Evolutionary conservation across 176 grass and related monocot species (phyloP).

Genomic region (Aegilops bicornis): DNA sequence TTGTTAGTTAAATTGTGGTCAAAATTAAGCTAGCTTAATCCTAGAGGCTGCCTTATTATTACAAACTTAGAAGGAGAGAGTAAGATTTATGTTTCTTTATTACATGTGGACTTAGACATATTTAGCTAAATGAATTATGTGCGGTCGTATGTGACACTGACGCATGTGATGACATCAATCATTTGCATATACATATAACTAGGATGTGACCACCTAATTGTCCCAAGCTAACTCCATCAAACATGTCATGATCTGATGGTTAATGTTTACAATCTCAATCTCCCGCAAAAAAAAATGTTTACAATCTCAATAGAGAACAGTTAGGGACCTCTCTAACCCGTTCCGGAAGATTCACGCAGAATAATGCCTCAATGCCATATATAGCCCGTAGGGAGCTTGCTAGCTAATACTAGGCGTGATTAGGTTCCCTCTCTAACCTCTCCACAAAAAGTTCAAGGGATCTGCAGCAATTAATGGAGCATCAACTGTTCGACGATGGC

Average conservation of each 20-base stretch:
- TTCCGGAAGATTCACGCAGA: neutral
- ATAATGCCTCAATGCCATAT: neutral
- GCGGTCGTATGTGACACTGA: too few species aligned
- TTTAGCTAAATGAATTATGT: too few species aligned
- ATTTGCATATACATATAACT: too few species aligned
- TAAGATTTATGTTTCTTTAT: too few species aligned
- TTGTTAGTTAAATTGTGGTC: too few species aligned
- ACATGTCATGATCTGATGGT: neutral
- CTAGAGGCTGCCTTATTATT: too few species aligned
- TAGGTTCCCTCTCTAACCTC: neutral
- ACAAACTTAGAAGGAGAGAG: too few species aligned
- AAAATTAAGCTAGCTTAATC: too few species aligned
- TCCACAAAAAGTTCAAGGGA: neutral
- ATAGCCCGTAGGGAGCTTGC: neutral
- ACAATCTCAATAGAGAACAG: neutral
- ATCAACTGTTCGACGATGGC: slow-evolving; percentile 30
- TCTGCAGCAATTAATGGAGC: slow-evolving; percentile 17
- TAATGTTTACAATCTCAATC: neutral
- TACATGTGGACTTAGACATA: too few species aligned
- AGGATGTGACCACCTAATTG: neutral
- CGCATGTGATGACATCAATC: too few species aligned
- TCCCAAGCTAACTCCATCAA: too few species aligned
- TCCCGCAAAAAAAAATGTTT: too few species aligned
- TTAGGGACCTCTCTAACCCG: neutral
- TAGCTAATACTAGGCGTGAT: neutral